These are phyloP conservation scores for Cicer bijugum DNA, from an alignment of 306 rosid genomes.

Conservation along the genomic window DNA sequence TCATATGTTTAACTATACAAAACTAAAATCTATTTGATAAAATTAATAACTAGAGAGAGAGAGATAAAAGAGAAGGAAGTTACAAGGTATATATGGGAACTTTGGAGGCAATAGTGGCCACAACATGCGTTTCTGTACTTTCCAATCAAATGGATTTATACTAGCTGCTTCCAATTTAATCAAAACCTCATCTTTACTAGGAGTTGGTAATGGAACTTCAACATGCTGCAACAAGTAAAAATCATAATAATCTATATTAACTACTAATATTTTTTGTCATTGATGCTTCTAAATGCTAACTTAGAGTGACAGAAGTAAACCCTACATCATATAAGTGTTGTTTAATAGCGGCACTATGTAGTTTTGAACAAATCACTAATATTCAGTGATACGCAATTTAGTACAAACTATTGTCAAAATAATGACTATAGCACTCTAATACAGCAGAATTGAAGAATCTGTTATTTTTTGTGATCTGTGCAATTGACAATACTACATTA, in stretches of 20 bases:
- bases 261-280: not conserved
- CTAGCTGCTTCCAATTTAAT: constrained; percentile 76
- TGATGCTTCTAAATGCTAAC: not conserved
- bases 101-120: constrained; percentile 67
- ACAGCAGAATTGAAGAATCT: too few relatives aligned
- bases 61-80: constrained; percentile 25
- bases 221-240: constrained; percentile 58
- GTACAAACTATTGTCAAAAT: too few relatives aligned
- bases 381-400: too few relatives aligned
- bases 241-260: not conserved
- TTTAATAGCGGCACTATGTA: too few relatives aligned
- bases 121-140: constrained; percentile 68
- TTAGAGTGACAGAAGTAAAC: not conserved
- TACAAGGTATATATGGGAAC: constrained; percentile 79
- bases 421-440: too few relatives aligned
- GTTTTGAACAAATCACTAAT: too few relatives aligned
- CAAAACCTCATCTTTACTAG: constrained; percentile 66
- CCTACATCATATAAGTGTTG: not conserved
- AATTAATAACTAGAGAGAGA: constrained; percentile 10
- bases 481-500: too few relatives aligned
- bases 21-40: not conserved
- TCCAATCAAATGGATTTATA: constrained; percentile 81
- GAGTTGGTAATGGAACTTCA: constrained; percentile 62
- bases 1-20: not conserved
- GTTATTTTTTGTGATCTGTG: too few relatives aligned